Evolutionary conservation across 352 stramenopile species (phyloP).

Genomic region (Phytophthora citrophthora): DNA sequence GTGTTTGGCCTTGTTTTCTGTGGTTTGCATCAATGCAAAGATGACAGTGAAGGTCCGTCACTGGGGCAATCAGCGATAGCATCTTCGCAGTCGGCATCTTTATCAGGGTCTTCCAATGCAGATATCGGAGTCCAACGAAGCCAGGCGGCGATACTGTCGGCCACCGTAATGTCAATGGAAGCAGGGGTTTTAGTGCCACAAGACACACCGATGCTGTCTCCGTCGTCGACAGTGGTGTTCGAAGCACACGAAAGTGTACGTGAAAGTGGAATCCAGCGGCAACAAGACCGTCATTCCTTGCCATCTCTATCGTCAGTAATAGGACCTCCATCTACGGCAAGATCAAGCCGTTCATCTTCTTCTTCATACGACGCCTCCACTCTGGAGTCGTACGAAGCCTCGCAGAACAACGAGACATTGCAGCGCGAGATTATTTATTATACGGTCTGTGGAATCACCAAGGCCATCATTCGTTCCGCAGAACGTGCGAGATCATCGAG

Average conservation of each 20-base stretch:
- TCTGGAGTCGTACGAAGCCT: conserved; percentile 45
- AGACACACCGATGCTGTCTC: conserved; percentile 15
- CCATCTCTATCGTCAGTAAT: conserved; percentile 20
- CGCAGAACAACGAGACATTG: conserved; percentile 76
- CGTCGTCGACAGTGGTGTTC: conserved; percentile 15
- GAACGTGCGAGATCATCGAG: conserved; percentile 37
- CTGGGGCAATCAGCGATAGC: conserved; percentile 21
- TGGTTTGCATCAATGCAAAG: conserved; percentile 34
- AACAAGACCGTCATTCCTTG: conserved; percentile 26
- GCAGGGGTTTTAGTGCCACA: conserved; percentile 11
- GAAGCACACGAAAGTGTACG: conserved; percentile 30
- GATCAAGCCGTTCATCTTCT: conserved; percentile 36
- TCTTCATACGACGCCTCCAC: conserved; percentile 39
- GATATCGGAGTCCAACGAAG: conserved; percentile 13
- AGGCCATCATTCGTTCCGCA: conserved; percentile 66
- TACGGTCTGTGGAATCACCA: conserved; percentile 81
- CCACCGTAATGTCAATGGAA: conserved; percentile 36
- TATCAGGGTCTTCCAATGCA: conserved; percentile 30
- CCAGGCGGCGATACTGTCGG: conserved; percentile 7
- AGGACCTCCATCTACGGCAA: conserved; percentile 10
- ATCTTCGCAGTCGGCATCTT: conserved; percentile 36
- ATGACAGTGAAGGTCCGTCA: conserved; percentile 25
- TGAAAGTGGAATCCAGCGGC: conserved; percentile 15
- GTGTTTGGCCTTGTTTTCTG: conserved; percentile 39
- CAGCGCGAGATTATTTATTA: conserved; percentile 89